Base-by-base conservation (phyloP, 1,284 basidiomycete species). In the Sporisorium scitamineum region DNA sequence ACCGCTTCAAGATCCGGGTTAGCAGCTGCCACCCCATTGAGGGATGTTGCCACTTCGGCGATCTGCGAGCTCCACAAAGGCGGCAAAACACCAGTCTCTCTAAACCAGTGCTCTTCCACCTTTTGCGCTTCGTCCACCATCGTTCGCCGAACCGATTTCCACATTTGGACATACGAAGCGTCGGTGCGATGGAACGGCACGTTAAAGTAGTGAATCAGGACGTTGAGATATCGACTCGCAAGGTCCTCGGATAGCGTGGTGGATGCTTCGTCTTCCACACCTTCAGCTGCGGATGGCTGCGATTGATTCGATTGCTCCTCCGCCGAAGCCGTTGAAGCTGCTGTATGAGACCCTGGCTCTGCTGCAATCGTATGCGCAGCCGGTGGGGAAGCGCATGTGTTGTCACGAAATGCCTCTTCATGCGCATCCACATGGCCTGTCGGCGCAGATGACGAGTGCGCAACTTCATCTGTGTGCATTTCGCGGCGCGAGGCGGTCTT, bases 61-160 rank as follows among this genome's bases (percentile, higher is more conserved):
- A 27, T 20, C 20, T 61, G 41, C 42, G 42, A 42, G 32, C 50
- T 51, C 74, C 69, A 76, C 29, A 68, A 18, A 5, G 74, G 74
- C 14, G 69, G 69, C 51, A 68, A 22, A 10, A 66, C 50, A 4
- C 74, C 74, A 0, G 58, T 65, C 48, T 69, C 74, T 14, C 62
- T 39, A 29, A 72, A 71, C 65, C 74, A 71, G 29, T 71, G 74
- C 29, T 76, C 69, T 53, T 76, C 74, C 8, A 72, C 70, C 31
- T 72, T 76, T 32, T 61, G 61, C 41, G 74, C 74, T 18, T 76
- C 52, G 24, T 37, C 47, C 2, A 65, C 54, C 58, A 62, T 32
- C 18, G 37, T 55, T 2, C n/a, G 16, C 6, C 74, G 42, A 8
- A 76, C 62, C 0, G 20, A 16, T 11, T 59, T 55, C 74, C 74